These are phyloP conservation scores for Canavalia ensiformis DNA, from an alignment of 306 rosid species.

Conservation along the genomic window DNA sequence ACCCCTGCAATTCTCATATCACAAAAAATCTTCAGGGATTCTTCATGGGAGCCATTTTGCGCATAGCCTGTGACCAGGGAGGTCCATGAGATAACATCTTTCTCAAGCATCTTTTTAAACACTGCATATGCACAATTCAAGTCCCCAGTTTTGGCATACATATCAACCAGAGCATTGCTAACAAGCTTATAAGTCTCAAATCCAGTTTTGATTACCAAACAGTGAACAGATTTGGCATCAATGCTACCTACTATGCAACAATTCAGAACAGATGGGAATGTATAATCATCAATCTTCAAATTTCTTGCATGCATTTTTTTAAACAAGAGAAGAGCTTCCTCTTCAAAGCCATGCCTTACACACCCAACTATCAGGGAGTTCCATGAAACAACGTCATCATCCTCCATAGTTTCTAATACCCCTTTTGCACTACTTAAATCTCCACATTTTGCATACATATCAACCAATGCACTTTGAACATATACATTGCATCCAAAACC, in stretches of 20 bases:
- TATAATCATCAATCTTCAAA: slow-evolving; percentile 77
- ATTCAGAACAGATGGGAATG: slow-evolving; percentile 84
- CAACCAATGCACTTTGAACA: slow-evolving; percentile 89
- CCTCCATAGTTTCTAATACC: slow-evolving; percentile 69
- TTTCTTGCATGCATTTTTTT: slow-evolving; percentile 74
- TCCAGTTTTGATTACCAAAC: slow-evolving; percentile 77
- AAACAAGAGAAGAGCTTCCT: slow-evolving; percentile 75
- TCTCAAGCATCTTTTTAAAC: slow-evolving; percentile 65
- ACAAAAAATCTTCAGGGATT: slow-evolving; percentile 66
- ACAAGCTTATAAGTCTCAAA: slow-evolving; percentile 74
- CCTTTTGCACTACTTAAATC: slow-evolving; percentile 63
- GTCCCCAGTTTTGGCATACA: slow-evolving; percentile 78
- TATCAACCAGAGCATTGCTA: slow-evolving; percentile 87
- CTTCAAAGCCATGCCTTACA: slow-evolving; percentile 67
- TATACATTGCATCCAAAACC: slow-evolving; percentile 77
- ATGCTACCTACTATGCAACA: slow-evolving; percentile 57
- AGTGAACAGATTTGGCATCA: slow-evolving; percentile 63
- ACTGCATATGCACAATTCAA: slow-evolving; percentile 65
- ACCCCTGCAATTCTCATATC: slow-evolving; percentile 79
- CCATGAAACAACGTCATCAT: slow-evolving; percentile 80
- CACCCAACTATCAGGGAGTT: slow-evolving; percentile 93
- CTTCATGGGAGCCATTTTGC: slow-evolving; percentile 73
- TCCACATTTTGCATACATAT: slow-evolving; percentile 89
- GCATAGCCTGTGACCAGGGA: slow-evolving; percentile 87
- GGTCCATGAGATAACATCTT: slow-evolving; percentile 95